These are phyloP conservation scores for Barnettozyma wickerhamii DNA, from an alignment of 805 yeast genomes.

Conservation along the genomic window DNA sequence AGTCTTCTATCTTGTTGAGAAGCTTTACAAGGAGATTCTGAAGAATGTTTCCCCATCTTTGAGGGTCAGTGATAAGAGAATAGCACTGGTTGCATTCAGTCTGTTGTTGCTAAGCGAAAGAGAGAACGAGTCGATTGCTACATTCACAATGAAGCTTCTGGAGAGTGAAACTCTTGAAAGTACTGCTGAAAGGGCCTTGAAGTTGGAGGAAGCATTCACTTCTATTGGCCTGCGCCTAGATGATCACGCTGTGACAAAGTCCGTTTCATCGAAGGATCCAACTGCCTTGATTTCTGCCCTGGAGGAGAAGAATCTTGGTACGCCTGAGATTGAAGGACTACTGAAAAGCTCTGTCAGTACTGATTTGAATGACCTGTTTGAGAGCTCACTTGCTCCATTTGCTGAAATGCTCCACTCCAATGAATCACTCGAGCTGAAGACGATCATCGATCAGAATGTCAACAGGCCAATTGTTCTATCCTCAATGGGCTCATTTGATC, in stretches of 20 bases:
- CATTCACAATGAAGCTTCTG: slow-evolving; percentile 12
- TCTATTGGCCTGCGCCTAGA: too few species aligned
- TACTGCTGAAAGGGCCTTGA: neutral
- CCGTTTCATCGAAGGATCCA: neutral
- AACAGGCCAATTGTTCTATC: slow-evolving; percentile 46
- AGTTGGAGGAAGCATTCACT: slow-evolving; percentile 14
- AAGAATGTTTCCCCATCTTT: slow-evolving; percentile 37
- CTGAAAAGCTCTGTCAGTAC: too few species aligned
- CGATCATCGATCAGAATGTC: slow-evolving; percentile 22
- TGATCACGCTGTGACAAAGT: neutral
- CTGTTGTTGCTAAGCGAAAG: slow-evolving; percentile 21
- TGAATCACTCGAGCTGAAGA: slow-evolving; percentile 24
- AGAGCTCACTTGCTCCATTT: neutral
- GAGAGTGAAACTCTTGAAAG: neutral
- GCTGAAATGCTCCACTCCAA: neutral
- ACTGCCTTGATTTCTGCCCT: neutral
- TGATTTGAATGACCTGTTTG: too few species aligned
- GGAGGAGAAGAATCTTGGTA: neutral
- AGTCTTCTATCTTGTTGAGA: slow-evolving; percentile 29
- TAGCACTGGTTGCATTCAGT: slow-evolving; percentile 37
- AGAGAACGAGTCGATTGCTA: slow-evolving; percentile 15
- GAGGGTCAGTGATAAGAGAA: slow-evolving; percentile 31
- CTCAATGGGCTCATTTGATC: slow-evolving; percentile 62
- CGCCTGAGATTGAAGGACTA: too few species aligned
- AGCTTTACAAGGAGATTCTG: slow-evolving; percentile 45